Base-by-base conservation (phyloP, 176 grass and related monocot species). In the Guadua angustifolia region DNA sequence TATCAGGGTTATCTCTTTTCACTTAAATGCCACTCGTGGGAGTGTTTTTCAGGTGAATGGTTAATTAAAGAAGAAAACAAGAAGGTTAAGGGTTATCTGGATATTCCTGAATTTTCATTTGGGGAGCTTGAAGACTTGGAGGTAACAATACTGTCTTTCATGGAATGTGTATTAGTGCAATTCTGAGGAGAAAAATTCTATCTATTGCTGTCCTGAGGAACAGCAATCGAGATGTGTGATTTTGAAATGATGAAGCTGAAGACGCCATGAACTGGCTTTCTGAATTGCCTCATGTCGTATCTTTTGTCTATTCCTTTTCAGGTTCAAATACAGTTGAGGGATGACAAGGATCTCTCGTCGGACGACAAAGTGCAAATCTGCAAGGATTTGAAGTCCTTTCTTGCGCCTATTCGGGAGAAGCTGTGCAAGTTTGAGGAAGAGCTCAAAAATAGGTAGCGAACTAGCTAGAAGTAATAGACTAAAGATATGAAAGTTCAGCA, bases 71-170 rank as follows among this genome's bases (percentile, higher is more conserved):
- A 93, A 60, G 91, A 90, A 76, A 83, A 40, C 42, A 91, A 86
- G 91, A 88, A 84, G 77, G 78, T 93, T 4, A 91, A 81, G 75
- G 94, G 94, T 15, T 82, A 91, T 26, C 74, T 97, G 61, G 89
- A 93, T 26, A 89, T 93, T 64, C 91, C 88, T 19, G 94, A 97
- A 80, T 89, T 96, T 79, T 97, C 94, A 75, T 93, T 89, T 86
- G 94, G 94, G 2, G 94, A 97, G 79, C 78, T 97, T 21, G 94
- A 93, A 40, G 94, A 97, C 72, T 83, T 96, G 25, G 72, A 93
- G 91, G 89, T 91, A 82, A 61, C 17, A 25, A 5, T 21, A 43
- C 3, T 4, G 22, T 40, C 38, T 65, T 75, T 36, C 13, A 33
- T 44, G 14, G 9, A 12, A 53, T 32, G 45, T 47, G 0, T 55